phyloP scores from a whole-genome alignment of 306 rosid genomes.

The Pyrus betulifolia region DNA sequence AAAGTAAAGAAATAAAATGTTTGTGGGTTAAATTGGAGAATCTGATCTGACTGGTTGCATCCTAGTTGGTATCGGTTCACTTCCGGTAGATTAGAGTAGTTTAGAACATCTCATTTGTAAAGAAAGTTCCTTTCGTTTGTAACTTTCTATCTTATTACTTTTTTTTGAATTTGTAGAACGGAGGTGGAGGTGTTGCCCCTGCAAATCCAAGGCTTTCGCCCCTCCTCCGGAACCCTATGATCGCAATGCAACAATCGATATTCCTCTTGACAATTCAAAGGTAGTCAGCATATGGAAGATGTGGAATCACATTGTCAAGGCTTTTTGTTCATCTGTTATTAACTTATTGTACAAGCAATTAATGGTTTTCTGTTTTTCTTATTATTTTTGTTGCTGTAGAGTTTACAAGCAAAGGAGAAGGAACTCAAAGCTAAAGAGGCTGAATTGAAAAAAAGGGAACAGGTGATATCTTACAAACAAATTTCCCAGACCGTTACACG shows the following conservation, averaged over 20 bases:
- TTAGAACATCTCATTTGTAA: background rate
- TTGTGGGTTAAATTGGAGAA: background rate
- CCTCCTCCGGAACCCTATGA: conserved; percentile 75
- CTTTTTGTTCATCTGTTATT: conserved; percentile 9
- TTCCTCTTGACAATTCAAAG: conserved; percentile 55
- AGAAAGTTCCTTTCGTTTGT: background rate
- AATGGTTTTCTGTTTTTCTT: background rate
- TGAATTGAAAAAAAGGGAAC: conserved; percentile 81
- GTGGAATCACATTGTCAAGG: conserved; percentile 7
- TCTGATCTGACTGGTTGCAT: background rate
- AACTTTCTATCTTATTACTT: conserved; percentile 2
- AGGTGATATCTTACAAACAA: conserved; percentile 38
- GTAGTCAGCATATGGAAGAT: conserved; percentile 28
- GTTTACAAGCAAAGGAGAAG: conserved; percentile 65
- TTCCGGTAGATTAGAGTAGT: background rate
- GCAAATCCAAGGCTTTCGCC: conserved; percentile 62
- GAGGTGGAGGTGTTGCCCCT: conserved; percentile 50
- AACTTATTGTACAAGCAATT: background rate
- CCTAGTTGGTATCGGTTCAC: background rate
- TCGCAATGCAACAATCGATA: conserved; percentile 66
- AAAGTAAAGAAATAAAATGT: background rate
- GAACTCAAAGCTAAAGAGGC: conserved; percentile 81
- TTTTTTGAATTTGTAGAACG: conserved; percentile 37
- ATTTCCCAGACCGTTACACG: background rate
- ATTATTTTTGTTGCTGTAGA: conserved; percentile 33